Base-by-base conservation (phyloP, 169 alveolate species). In the Sarcocystis neurona region DNA sequence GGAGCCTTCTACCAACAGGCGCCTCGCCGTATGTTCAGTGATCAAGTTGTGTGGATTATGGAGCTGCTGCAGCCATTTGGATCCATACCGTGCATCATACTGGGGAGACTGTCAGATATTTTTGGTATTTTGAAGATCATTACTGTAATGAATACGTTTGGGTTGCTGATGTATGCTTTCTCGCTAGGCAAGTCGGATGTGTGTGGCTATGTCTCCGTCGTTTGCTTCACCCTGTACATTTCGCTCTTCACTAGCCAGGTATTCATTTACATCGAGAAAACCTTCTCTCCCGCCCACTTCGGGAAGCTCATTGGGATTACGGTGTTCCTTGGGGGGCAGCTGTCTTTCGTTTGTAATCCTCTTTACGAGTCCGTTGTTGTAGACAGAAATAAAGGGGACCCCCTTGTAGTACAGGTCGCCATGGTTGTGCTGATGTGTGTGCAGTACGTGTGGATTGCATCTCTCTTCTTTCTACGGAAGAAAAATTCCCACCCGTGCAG, bases 301-400 rank as follows among this genome's bases (percentile, higher is more conserved):
- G 95, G 95, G n/a, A 92, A 92, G 37, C 66, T 93, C 8, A 72
- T 93, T 10, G 95, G 95, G 27, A 66, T 92, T 50, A 90, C 93
- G 4, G 86, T 89, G 53, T 50, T 91, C 47, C 78, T 85, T 68
- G 95, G 95, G 20, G 95, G 95, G 41, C 56, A 89, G 23, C 75
- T 89, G 53, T 91, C 95, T 27, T 72, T 91, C 12, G 30, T 93
- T 5, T 91, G 93, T 68, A 89, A 60, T 39, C 84, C 85, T 0
- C 68, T 93, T 44, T 93, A 63, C 43, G 75, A 63, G 32, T 20
- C 8, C 75, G 75, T 63, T 0, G 75, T 63, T 10, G 32, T 63
- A 30, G 41, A 41, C 43, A n/a, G 27, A 12, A 41, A 41, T 4
- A 63, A 63, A n/a, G 75, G 75, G 20, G 75, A 63, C 75, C 75